Conservation (phyloP, 176 grass and related monocot species). For the Saccharum officinarum region DNA sequence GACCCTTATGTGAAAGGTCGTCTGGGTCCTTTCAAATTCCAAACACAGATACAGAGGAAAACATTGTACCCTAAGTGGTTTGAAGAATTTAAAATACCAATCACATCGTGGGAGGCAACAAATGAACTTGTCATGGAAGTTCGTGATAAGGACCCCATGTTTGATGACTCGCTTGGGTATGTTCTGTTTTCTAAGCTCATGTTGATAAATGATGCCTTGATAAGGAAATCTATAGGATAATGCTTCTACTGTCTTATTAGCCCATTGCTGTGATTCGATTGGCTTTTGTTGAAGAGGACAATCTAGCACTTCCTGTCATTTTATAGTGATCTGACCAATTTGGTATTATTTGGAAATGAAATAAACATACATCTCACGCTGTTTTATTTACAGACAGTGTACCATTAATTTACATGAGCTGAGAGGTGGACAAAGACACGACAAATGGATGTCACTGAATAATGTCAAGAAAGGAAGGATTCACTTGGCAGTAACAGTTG, state of each 20-base stretch:
- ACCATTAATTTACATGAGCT: constrained; percentile 65
- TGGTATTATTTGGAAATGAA: constrained; percentile 19
- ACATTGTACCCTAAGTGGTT: constrained; percentile 84
- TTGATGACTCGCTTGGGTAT: constrained; percentile 93
- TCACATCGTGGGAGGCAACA: constrained; percentile 75
- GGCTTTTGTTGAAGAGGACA: constrained; percentile 6
- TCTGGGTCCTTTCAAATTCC: constrained; percentile 78
- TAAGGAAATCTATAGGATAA: constrained; percentile 2
- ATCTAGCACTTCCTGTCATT: constrained; percentile 13
- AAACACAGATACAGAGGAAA: constrained; percentile 81
- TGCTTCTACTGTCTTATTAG: not conserved
- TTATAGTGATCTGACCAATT: not conserved
- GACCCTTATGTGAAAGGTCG: constrained; percentile 93
- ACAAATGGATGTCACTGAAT: constrained; percentile 86
- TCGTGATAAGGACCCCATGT: constrained; percentile 87
- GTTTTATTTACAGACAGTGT: constrained; percentile 59
- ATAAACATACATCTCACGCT: constrained; percentile 14
- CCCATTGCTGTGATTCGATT: not conserved
- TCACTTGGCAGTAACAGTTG: constrained; percentile 72
- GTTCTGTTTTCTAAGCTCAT: constrained; percentile 31
- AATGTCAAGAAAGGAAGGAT: constrained; percentile 92
- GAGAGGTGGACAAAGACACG: constrained; percentile 85
- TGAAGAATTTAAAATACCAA: constrained; percentile 95
- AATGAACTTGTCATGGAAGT: constrained; percentile 83
- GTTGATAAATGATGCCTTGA: constrained; percentile 9